Evolutionary conservation across 75 land plant genomes (phyloP), one percentile per base, ranked within the genome.

Genomic region (Pseudotsuga menziesii): DNA sequence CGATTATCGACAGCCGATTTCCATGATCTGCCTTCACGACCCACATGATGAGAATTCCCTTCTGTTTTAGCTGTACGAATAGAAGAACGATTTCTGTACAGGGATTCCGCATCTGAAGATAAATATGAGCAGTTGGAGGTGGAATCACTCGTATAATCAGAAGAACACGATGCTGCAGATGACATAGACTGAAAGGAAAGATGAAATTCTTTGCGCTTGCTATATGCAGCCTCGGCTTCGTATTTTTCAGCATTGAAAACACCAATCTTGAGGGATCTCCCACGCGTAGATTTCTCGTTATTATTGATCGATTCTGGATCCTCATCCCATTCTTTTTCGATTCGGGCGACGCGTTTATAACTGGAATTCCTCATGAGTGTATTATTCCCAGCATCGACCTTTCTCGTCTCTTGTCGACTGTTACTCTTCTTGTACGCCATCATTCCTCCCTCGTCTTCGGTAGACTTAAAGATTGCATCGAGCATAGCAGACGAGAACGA

Each of bases 401-500:
- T 17, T 23, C 11, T 63, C 67, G 67, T 63, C 71, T 67, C 36
- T n/a, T 15, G 26, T 26, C 26, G 29, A 19, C 56, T 56, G 20
- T 16, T 55, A 56, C 14, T 48, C 8, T 48, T 48, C 54, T 48
- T 48, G 54, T 48, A 48, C 11, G 54, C 11, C 5, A 25, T 74
- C 36, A 19, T 22, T 25, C 75, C 75, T 7, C 17, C 23, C 27
- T 77, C 78, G 72, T 66, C 83, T 64, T 78, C 83, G 14, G 78
- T 82, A 41, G 83, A 82, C 59, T 79, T 70, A 57, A 73, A 82
- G 61, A 82, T 82, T 9, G 80, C 75, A 60, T 82, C 83, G 22
- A 82, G 83, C 41, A 82, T 66, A 26, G 76, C 61, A 22, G 83
- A 82, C 12, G 83, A 82, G 76, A 82, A 82, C 22, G 83, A 81